These are phyloP conservation scores for Fusarium clavum DNA, from an alignment of 2,329 filamentous ascomycete species.

Conservation along the genomic window DNA sequence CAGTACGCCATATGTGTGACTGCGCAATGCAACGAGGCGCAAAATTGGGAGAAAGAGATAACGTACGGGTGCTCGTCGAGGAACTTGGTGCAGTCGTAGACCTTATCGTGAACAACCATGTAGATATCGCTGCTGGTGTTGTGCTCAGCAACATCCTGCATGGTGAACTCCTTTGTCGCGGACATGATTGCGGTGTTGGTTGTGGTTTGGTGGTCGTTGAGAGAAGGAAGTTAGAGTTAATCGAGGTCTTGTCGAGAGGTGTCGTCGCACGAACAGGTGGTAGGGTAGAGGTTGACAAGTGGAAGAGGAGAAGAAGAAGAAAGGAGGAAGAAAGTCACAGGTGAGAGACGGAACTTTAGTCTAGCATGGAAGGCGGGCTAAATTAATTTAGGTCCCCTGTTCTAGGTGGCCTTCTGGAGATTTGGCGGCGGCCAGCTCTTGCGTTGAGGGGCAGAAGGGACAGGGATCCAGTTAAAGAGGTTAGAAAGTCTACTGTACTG, in stretches of 20 bases:
- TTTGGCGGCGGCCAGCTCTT: constrained; percentile 18
- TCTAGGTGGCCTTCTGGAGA: constrained; percentile 32
- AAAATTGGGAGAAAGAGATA: constrained; percentile 4
- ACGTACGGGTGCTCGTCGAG: constrained; percentile 95
- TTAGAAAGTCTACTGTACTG: neutral
- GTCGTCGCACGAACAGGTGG: constrained; percentile 25
- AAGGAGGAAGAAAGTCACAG: constrained; percentile 30
- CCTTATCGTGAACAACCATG: constrained; percentile 93
- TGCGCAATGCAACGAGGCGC: constrained; percentile 4
- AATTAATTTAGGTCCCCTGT: constrained; percentile 41
- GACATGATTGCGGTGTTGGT: constrained; percentile 43
- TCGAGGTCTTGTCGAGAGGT: constrained; percentile 20
- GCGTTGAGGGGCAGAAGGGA: constrained; percentile 3
- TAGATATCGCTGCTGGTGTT: constrained; percentile 94
- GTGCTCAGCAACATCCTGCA: constrained; percentile 84
- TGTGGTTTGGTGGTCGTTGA: constrained; percentile 18
- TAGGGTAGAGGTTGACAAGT: constrained; percentile 6
- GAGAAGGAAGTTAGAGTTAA: constrained; percentile 12
- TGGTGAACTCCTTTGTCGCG: constrained; percentile 70
- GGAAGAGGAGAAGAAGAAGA: constrained; percentile 22
- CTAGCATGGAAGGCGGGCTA: constrained; percentile 5
- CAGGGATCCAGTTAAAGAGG: constrained; percentile 9
- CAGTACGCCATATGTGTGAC: constrained; percentile 22
- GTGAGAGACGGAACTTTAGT: constrained; percentile 15
- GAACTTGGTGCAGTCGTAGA: constrained; percentile 91